Evolutionary conservation across 2,329 filamentous ascomycete species (phyloP).

Genomic region (Cephalotrichum gorgonifer): DNA sequence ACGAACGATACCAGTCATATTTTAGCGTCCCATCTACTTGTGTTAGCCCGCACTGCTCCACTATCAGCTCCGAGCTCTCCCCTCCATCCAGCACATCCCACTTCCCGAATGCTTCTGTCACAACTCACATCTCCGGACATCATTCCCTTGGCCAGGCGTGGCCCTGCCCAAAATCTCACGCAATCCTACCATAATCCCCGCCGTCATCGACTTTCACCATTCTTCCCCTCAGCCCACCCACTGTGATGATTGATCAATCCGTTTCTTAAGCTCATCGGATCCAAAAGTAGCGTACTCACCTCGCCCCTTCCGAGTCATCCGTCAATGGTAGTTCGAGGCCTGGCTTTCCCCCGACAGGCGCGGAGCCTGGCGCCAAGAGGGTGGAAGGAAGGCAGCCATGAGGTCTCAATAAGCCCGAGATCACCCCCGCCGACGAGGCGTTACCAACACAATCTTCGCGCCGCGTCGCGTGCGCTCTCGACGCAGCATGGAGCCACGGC

Average conservation of each 20-base stretch:
- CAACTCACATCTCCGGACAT: background rate
- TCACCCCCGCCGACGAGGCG: background rate
- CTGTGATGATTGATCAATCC: background rate
- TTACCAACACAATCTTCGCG: constrained; percentile 5
- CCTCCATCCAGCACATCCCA: background rate
- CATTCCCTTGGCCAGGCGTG: background rate
- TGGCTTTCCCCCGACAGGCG: constrained; percentile 4
- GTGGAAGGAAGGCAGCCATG: background rate
- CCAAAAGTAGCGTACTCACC: background rate
- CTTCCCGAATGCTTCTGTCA: background rate
- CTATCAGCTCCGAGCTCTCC: background rate
- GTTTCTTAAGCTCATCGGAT: background rate
- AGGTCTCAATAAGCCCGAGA: constrained; percentile 1
- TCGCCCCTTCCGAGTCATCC: background rate
- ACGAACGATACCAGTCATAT: too few relatives aligned
- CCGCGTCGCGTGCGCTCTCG: constrained; percentile 1
- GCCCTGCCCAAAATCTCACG: background rate
- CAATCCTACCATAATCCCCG: background rate
- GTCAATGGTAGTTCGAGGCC: constrained; percentile 2
- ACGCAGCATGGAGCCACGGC: background rate
- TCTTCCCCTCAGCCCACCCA: background rate
- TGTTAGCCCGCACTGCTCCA: too few relatives aligned
- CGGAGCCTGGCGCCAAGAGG: constrained; percentile 6
- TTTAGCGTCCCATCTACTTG: too few relatives aligned
- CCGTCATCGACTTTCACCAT: background rate